Evolutionary conservation across 805 yeast species (phyloP), one percentile per base, ranked within the genome.

Genomic region (Suhomyces prunicola): DNA sequence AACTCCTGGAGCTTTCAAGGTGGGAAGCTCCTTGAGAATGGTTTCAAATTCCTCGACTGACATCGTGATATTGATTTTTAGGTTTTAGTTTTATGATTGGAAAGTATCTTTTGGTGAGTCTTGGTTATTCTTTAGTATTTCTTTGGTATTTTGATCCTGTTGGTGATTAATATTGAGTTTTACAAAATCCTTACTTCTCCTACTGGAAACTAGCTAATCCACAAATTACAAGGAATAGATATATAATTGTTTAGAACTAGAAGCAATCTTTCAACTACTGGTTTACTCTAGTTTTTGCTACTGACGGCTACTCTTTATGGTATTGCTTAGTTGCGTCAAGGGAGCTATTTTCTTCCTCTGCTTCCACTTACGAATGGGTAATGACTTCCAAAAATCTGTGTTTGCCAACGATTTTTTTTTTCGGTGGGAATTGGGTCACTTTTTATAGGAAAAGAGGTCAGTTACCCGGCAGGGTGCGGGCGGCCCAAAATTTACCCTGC

Each of bases 1-100:
- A 50, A 93, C 94, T 55, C 99, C 98, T 12, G 93, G 93, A 13
- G 97, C 83, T 70, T 86, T 87, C 61, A 87, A 72, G 5, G 80
- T 76, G 27, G 80, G 74, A 50, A 82, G 66, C 63, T 81, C 85
- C 57, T 74, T 76, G 54, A 81, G 69, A 31, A 75, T 73, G 47
- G 70, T 57, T 57, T 79, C 82, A 61, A 82, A 81, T 58, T 79
- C 75, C 60, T 76, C 78, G 54, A 72, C 67, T 70, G 79, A 67
- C 81, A 76, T 75, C 44, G 46, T 52, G 44, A 29, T 13, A n/a
- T 13, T 33, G 36, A 33, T 7, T 17, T 3, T 17, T 13, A 46
- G 33, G 27, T 41, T 29, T 49, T 44, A 6, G 8, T 41, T 5
- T 24, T 24, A 31, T 22, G 15, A 36, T 47, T 15, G 35, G 12